phyloP scores from a whole-genome alignment of 345 rosid species.

The Psidium guajava region DNA sequence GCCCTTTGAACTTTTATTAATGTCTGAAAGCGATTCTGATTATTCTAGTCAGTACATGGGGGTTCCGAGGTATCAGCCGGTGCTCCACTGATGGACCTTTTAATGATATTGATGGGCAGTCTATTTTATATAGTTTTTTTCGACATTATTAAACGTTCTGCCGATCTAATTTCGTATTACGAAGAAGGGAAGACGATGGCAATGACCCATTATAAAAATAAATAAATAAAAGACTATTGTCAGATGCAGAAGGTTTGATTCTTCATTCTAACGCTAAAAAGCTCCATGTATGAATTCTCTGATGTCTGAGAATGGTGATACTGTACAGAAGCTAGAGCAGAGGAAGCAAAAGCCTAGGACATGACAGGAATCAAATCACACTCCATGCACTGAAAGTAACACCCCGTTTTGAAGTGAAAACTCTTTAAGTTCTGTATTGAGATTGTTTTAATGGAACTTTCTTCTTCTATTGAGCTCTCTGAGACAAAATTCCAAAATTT shows the following conservation, averaged over 20 bases:
- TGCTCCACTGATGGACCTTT: background rate
- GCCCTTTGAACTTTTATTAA: background rate
- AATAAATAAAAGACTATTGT: background rate
- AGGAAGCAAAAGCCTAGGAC: background rate
- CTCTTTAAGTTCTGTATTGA: background rate
- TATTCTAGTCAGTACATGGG: background rate
- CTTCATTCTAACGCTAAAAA: background rate
- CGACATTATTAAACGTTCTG: background rate
- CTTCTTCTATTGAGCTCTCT: background rate
- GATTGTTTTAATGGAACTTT: background rate
- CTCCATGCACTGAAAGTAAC: background rate
- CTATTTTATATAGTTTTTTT: background rate
- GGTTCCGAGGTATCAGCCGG: background rate
- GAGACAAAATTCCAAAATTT: conserved; percentile 9
- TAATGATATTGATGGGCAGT: background rate
- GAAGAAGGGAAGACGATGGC: background rate
- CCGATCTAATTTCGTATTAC: background rate
- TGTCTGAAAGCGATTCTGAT: background rate
- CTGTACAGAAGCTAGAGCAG: background rate
- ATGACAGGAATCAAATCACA: background rate
- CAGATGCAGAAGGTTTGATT: background rate
- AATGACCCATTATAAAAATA: background rate
- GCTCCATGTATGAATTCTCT: background rate
- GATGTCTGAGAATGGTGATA: background rate
- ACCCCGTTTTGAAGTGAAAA: background rate